A percentile compares a stretch with the other conserved stretches of the same genome.
Evolutionary conservation across 2,329 filamentous ascomycete genomes (phyloP).

Genomic region (Talaromyces sp.): DNA sequence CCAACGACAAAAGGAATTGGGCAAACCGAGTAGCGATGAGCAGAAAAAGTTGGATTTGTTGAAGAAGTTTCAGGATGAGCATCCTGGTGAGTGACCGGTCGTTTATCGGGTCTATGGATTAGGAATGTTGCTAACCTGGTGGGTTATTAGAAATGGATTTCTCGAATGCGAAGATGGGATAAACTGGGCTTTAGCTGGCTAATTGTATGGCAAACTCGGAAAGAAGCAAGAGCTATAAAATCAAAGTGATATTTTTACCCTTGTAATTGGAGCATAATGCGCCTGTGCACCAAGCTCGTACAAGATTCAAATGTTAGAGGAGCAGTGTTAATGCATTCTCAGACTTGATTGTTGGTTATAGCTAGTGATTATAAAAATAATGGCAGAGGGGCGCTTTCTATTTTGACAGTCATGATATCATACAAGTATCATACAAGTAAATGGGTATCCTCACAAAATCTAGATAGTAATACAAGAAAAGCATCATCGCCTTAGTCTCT

Average conservation of each 20-base stretch:
- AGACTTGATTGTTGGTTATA: neutral
- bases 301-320: neutral
- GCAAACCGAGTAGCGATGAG: conserved; percentile 85
- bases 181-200: neutral
- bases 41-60: conserved; percentile 91
- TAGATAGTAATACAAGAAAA: neutral
- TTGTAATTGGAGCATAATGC: neutral
- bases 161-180: conserved; percentile 57
- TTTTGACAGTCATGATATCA: neutral
- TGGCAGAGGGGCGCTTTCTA: neutral
- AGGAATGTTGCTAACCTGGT: conserved; percentile 11
- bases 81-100: conserved; percentile 43
- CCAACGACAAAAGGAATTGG: conserved; percentile 92
- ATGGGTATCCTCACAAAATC: conserved; percentile 2
- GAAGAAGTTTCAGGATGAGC: conserved; percentile 83
- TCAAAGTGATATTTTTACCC: neutral
- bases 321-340: neutral
- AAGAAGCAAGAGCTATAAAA: neutral
- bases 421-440: neutral
- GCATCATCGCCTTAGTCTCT: conserved; percentile 14
- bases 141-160: conserved; percentile 58
- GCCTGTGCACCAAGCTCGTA: neutral
- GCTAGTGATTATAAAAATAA: neutral
- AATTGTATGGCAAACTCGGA: neutral
- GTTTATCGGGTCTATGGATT: neutral